Percentiles rank a stretch among this genome's conserved stretches.
phyloP scores from a whole-genome alignment of 192 early-diverging fungal species.

The Lunasporangiospora selenospora region DNA sequence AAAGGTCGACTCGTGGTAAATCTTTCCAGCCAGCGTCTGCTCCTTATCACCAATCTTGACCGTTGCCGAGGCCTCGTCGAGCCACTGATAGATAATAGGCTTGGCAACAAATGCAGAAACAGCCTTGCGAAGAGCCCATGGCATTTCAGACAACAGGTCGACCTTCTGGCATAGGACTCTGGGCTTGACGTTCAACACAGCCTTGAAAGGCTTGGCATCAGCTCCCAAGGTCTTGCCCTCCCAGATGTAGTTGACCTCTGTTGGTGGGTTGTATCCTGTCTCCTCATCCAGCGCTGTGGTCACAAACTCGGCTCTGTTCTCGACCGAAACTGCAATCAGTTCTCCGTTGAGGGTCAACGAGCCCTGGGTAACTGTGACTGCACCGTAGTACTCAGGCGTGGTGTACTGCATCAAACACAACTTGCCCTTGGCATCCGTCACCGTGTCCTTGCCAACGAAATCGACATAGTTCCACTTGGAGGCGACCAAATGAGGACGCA shows the following conservation, averaged over 20 bases:
- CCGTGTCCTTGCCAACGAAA: conserved; percentile 53
- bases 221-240: conserved; percentile 81
- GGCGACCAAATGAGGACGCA: conserved; percentile 84
- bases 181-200: conserved; percentile 68
- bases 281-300: conserved; percentile 72
- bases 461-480: conserved; percentile 87
- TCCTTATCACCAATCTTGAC: conserved; percentile 79
- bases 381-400: conserved; percentile 75
- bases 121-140: conserved; percentile 87
- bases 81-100: conserved; percentile 95
- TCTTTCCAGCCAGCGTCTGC: conserved; percentile 65
- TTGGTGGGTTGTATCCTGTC: conserved; percentile 87
- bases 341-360: conserved; percentile 70
- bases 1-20: conserved; percentile 88
- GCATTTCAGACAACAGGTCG: conserved; percentile 90
- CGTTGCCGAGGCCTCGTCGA: conserved; percentile 74
- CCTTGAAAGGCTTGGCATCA: conserved; percentile 67
- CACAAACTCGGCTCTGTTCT: conserved; percentile 73
- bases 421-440: conserved; percentile 64
- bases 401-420: conserved; percentile 79
- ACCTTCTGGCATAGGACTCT: conserved; percentile 79
- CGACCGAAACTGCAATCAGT: conserved; percentile 75
- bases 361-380: conserved; percentile 75
- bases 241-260: conserved; percentile 74
- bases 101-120: conserved; percentile 88